These are phyloP conservation scores for Aspergillus tanneri DNA, from an alignment of 2,329 filamentous ascomycete genomes.

Conservation along the genomic window DNA sequence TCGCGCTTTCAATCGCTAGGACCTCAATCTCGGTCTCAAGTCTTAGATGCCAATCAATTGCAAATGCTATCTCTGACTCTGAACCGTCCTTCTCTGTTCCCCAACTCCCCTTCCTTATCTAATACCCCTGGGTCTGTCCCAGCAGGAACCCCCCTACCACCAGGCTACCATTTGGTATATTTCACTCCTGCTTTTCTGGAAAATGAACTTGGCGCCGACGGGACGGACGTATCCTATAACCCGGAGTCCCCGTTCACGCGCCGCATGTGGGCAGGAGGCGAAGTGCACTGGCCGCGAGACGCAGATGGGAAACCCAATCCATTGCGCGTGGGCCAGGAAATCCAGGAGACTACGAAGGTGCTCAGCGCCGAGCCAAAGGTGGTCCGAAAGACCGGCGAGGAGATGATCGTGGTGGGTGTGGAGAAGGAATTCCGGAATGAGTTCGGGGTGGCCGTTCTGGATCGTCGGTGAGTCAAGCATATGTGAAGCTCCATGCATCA, in stretches of 20 bases:
- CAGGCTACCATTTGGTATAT: slow-evolving; percentile 63
- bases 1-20: slow-evolving; percentile 43
- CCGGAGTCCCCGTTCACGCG: slow-evolving; percentile 60
- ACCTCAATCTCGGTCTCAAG: slow-evolving; percentile 49
- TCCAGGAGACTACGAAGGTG: slow-evolving; percentile 58
- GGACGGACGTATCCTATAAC: slow-evolving; percentile 62
- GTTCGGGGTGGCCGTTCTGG: slow-evolving; percentile 53
- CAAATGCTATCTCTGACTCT: slow-evolving; percentile 62
- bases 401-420: slow-evolving; percentile 65
- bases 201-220: slow-evolving; percentile 56
- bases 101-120: slow-evolving; percentile 41
- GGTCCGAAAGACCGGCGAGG: slow-evolving; percentile 54
- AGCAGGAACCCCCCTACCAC: slow-evolving; percentile 53
- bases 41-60: slow-evolving; percentile 62
- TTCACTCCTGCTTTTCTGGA: slow-evolving; percentile 61
- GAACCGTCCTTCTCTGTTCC: slow-evolving; percentile 48
- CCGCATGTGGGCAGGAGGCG: slow-evolving; percentile 67
- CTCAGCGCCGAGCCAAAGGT: slow-evolving; percentile 56
- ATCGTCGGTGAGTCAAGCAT: slow-evolving; percentile 47
- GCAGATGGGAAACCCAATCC: slow-evolving; percentile 34
- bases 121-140: slow-evolving; percentile 36
- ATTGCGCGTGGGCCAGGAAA: slow-evolving; percentile 56
- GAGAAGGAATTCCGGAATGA: slow-evolving; percentile 59
- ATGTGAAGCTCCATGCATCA: background rate
- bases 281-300: slow-evolving; percentile 52